Conservation (phyloP, 176 grass and related monocot genomes). For the Oryza longistaminata region DNA sequence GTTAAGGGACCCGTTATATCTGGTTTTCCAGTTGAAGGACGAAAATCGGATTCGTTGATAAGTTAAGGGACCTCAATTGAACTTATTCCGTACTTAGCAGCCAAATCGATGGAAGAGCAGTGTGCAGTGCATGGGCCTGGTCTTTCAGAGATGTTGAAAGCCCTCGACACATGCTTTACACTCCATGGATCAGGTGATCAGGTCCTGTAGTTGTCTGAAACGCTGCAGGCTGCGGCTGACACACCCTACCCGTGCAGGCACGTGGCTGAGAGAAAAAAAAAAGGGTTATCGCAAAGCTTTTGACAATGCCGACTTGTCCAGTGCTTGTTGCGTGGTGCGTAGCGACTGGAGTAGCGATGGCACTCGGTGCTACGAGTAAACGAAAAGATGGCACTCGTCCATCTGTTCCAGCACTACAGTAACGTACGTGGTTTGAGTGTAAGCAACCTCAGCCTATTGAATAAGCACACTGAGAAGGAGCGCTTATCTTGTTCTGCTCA, state of each 20-base stretch:
- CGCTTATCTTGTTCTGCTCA: neutral
- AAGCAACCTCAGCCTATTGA: neutral
- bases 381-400: slow-evolving; percentile 13
- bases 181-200: neutral
- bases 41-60: no score
- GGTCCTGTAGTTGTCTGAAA: neutral
- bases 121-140: neutral
- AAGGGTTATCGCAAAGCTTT: neutral
- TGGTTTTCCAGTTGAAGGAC: no score
- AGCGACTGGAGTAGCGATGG: neutral
- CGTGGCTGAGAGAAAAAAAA: neutral
- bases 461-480: neutral
- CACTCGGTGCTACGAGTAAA: neutral
- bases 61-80: no score
- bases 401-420: neutral
- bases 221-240: neutral
- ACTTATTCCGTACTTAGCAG: neutral
- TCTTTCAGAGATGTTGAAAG: neutral
- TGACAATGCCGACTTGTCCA: neutral
- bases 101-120: neutral
- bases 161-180: no score
- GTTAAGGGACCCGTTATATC: no score
- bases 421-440: neutral
- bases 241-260: neutral
- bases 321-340: neutral